Evolutionary conservation across 2,329 filamentous ascomycete species (phyloP).

Genomic region (Keithomyces neogunnii): DNA sequence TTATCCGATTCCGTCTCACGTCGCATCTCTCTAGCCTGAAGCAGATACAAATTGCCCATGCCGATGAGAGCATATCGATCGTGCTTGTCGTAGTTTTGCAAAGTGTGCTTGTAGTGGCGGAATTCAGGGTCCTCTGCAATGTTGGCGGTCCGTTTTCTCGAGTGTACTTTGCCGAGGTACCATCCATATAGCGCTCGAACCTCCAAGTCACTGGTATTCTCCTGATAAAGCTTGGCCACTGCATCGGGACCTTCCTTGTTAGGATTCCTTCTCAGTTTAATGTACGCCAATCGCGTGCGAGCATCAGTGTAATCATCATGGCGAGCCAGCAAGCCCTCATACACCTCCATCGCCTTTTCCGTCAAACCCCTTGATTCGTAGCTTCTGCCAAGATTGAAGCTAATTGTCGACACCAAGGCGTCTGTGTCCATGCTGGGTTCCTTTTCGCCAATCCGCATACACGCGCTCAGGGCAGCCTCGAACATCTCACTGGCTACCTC

Average conservation of each 20-base stretch:
- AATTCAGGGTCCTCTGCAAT: conserved; percentile 86
- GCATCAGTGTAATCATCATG: conserved; percentile 93
- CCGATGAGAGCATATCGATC: conserved; percentile 93
- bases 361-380: conserved; percentile 78
- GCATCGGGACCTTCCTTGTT: conserved; percentile 80
- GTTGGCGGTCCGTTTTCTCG: conserved; percentile 73
- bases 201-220: conserved; percentile 77
- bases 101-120: conserved; percentile 90
- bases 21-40: conserved; percentile 87
- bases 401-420: conserved; percentile 88
- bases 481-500: conserved; percentile 78
- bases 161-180: conserved; percentile 75
- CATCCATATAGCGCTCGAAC: conserved; percentile 90
- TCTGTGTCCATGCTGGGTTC: conserved; percentile 76
- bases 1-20: conserved; percentile 83
- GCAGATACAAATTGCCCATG: conserved; percentile 90
- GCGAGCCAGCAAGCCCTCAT: conserved; percentile 74
- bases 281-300: conserved; percentile 79
- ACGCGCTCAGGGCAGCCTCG: conserved; percentile 82
- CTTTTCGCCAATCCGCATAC: conserved; percentile 69
- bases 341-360: conserved; percentile 80
- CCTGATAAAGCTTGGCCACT: conserved; percentile 77
- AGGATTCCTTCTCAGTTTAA: conserved; percentile 72
- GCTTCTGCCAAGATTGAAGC: conserved; percentile 89
- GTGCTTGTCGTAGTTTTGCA: conserved; percentile 93